Conservation (phyloP, 768 basidiomycete species). For the Podaxis sp. region DNA sequence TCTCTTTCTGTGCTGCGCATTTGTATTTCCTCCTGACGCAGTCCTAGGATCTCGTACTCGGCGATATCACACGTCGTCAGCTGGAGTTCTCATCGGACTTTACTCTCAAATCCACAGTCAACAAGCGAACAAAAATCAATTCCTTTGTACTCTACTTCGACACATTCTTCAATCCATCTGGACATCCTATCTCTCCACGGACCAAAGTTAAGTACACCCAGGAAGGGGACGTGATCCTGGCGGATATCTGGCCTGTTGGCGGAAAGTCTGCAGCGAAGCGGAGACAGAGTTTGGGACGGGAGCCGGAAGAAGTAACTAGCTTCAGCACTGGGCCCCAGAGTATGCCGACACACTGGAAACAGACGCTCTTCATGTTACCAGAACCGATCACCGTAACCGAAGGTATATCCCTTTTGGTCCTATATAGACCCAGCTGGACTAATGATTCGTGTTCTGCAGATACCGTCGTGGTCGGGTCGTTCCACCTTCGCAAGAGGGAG, state of each 20-base stretch:
- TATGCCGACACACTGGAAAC: constrained; percentile 94
- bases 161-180: constrained; percentile 75
- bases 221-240: constrained; percentile 58
- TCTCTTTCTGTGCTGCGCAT: background rate
- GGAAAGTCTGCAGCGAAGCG: constrained; percentile 58
- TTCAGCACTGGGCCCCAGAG: constrained; percentile 91
- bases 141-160: constrained; percentile 93
- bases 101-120: constrained; percentile 59
- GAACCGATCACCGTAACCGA: constrained; percentile 74
- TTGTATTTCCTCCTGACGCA: background rate
- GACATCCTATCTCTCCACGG: constrained; percentile 45
- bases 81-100: constrained; percentile 82
- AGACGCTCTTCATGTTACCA: constrained; percentile 82
- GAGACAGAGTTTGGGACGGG: constrained; percentile 50
- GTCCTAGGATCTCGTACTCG: constrained; percentile 70
- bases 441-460: constrained; percentile 37
- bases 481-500: constrained; percentile 77
- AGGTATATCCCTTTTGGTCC: constrained; percentile 40
- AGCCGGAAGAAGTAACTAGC: constrained; percentile 52
- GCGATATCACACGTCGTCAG: constrained; percentile 57
- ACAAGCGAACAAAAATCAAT: constrained; percentile 61
- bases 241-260: constrained; percentile 78
- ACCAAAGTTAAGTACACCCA: constrained; percentile 52
- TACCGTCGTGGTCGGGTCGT: constrained; percentile 69
- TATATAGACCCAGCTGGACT: background rate